Evolutionary conservation across 139 green algal species (phyloP), one percentile per base, ranked within the genome.

Genomic region (Haematococcus sp.): DNA sequence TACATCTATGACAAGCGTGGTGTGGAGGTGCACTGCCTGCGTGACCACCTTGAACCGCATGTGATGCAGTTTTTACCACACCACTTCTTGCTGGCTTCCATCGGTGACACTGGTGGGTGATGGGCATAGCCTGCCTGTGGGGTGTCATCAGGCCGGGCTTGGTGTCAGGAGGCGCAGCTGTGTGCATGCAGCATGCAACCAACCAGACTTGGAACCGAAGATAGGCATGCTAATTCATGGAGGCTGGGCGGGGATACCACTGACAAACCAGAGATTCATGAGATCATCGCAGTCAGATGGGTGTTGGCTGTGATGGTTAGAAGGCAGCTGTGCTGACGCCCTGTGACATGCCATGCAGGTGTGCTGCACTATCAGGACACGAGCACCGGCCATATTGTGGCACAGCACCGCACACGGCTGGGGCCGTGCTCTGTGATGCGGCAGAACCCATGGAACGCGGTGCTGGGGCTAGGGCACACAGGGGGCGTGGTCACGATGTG

Each of bases 1-100:
- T 99, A 98, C 85, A 96, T 99, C 3, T 99, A 99, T 70, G 95
- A 99, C 86, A 96, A 97, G 80, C 78, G 93, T 0, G 96, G 96
- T 19, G 75, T 98, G 31, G 96, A 99, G 87, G 76, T 99, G 34
- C 96, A 99, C 83, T 95, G 95, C 80, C 84, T 99, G 51, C 83
- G 88, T 63, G 87, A 91, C 22, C 88, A 94, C 69, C 81, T 63
- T 0, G 78, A 87, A 13, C 76, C 83, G 2, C 63, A 76, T 15
- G 77, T 67, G 11, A 85, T 99, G 17, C 83, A 94, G 64, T 99
- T 98, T 74, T 88, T 99, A 63, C 93, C 91, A 11, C 88, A 99
- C 81, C 96, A 99, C 83, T 98, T 98, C 67, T 78, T 99, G 73
- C 88, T 99, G 22, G 76, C 83, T 3, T 96, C 88, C 15, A 70